Percentiles rank a stretch among this genome's conserved stretches.
phyloP scores from a whole-genome alignment of 73 alveolate genomes.

The Urostyla sp. region DNA sequence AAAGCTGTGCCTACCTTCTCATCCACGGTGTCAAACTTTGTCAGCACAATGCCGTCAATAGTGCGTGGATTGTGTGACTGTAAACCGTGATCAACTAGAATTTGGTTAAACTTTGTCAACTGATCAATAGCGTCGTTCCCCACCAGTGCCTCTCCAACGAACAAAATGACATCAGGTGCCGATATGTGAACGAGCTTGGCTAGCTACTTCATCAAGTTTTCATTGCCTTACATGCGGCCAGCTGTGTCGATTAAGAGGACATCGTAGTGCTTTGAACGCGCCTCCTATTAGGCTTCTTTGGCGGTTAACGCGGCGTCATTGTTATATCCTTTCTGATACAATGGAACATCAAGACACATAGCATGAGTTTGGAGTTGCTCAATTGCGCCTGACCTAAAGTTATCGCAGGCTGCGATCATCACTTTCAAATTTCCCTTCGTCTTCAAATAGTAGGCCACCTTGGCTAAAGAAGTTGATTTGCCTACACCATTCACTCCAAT shows the following conservation, averaged over 20 bases:
- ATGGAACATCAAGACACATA: slow-evolving; percentile 93
- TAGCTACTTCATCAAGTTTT: slow-evolving; percentile 98
- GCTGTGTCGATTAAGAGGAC: slow-evolving; percentile 99
- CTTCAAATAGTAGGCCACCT: slow-evolving; percentile 96
- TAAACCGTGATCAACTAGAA: slow-evolving; percentile 91
- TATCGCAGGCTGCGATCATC: slow-evolving; percentile 99
- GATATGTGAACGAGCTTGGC: slow-evolving; percentile 97
- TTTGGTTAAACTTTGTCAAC: slow-evolving; percentile 94
- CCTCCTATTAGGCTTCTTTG: slow-evolving; percentile 93
- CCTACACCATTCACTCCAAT: slow-evolving; percentile 99
- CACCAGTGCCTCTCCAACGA: slow-evolving; percentile 99
- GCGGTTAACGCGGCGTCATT: slow-evolving; percentile 96
- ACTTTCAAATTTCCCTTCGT: slow-evolving; percentile 87
- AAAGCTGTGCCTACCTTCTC: slow-evolving; percentile 99
- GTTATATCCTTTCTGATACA: slow-evolving; percentile 99
- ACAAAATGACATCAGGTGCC: slow-evolving; percentile 97
- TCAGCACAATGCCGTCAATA: slow-evolving; percentile 98
- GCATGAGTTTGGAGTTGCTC: slow-evolving; percentile 98
- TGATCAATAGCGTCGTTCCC: slow-evolving; percentile 99
- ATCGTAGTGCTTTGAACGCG: slow-evolving; percentile 91
- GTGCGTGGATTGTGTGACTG: slow-evolving; percentile 92
- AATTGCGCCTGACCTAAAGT: slow-evolving; percentile 99
- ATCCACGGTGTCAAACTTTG: slow-evolving; percentile 99
- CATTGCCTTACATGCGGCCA: slow-evolving; percentile 99
- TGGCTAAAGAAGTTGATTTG: slow-evolving; percentile 99